Base-by-base conservation (phyloP, 805 yeast genomes). In the Millerozyma acaciae region DNA sequence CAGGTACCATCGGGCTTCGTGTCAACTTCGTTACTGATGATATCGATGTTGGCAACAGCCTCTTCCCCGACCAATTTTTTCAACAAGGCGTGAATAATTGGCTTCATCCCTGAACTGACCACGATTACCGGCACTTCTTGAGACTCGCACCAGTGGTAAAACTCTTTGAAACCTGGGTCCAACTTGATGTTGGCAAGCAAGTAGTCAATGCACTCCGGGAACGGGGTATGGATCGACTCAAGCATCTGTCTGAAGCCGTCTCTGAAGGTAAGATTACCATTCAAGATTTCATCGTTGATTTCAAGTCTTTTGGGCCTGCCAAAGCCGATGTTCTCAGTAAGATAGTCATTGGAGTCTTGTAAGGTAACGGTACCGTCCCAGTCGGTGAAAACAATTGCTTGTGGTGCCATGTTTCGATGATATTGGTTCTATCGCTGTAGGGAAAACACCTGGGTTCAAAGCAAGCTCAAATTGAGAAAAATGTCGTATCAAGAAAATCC, bases 301-400 rank as follows among this genome's bases (percentile, higher is more conserved):
- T 63, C 77, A 36, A 68, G 61, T 47, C 98, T 75, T 42, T 71
- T 70, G 17, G 69, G 77, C 30, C 65, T 62, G 3, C 97, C 97
- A 57, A 87, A 83, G 3, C 99, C 99, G 15, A 83, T 66, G 47
- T 76, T 76, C 56, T 93, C 97, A 6, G 97, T 89, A 42, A 93
- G 65, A 56, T 70, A 84, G 59, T 93, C 97, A 57, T 93, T 93
- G 39, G 96, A 84, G 58, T 93, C 99, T 57, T 90, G 95, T 39
- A 84, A 65, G 8, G 98, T 93, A 43, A 93, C 93, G 2, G 98
- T 93, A 18, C 99, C 99, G 57, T 93, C 99, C 78, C 94, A 93
- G 59, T 93, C 99, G 26, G 97, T 84, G 68, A 93, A 93, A 26
- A 93, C 83, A 50, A 93, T 87, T 29, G 95, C 90, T 31, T 23